Evolutionary conservation across 768 basidiomycete genomes (phyloP).

Genomic region (Mycena latifolia): DNA sequence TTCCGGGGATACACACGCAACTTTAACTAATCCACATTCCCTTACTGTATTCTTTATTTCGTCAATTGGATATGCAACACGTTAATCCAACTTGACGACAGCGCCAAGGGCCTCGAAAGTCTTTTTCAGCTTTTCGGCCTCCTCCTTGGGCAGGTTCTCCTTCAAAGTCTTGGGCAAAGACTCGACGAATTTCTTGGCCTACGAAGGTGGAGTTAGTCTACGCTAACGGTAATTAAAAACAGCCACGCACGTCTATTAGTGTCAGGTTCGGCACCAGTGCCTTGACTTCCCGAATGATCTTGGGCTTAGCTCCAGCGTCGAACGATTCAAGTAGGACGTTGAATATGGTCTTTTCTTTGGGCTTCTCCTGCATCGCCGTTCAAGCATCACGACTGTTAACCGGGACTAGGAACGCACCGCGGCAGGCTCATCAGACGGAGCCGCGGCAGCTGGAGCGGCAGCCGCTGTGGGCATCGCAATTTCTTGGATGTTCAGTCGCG

Average conservation of each 20-base stretch:
- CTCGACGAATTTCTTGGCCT: slow-evolving; percentile 99
- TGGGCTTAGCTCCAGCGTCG: slow-evolving; percentile 92
- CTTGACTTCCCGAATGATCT: slow-evolving; percentile 98
- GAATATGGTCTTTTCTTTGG: slow-evolving; percentile 99
- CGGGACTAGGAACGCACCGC: slow-evolving; percentile 61
- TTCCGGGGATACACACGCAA: background rate
- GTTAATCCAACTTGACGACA: slow-evolving; percentile 84
- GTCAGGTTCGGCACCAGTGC: slow-evolving; percentile 95
- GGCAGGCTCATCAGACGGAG: slow-evolving; percentile 70
- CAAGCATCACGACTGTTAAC: slow-evolving; percentile 3
- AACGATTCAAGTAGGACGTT: slow-evolving; percentile 96
- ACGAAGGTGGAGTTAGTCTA: slow-evolving; percentile 24
- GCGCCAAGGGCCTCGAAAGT: slow-evolving; percentile 93
- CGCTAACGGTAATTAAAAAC: slow-evolving; percentile 5
- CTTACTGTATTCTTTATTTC: slow-evolving; percentile 34
- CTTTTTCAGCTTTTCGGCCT: slow-evolving; percentile 95
- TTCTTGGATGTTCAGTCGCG: slow-evolving; percentile 96
- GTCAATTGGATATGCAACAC: slow-evolving; percentile 37
- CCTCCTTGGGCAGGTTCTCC: slow-evolving; percentile 96
- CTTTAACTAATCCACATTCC: slow-evolving; percentile 26
- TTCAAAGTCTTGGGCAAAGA: slow-evolving; percentile 93
- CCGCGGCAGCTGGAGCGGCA: slow-evolving; percentile 65
- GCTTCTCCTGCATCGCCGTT: slow-evolving; percentile 76
- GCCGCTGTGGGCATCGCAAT: slow-evolving; percentile 90
- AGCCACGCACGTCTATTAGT: slow-evolving; percentile 87